Percentiles rank a stretch among this genome's conserved stretches.
Evolutionary conservation across 306 rosid genomes (phyloP).

Genomic region (Cucurbita pepo): DNA sequence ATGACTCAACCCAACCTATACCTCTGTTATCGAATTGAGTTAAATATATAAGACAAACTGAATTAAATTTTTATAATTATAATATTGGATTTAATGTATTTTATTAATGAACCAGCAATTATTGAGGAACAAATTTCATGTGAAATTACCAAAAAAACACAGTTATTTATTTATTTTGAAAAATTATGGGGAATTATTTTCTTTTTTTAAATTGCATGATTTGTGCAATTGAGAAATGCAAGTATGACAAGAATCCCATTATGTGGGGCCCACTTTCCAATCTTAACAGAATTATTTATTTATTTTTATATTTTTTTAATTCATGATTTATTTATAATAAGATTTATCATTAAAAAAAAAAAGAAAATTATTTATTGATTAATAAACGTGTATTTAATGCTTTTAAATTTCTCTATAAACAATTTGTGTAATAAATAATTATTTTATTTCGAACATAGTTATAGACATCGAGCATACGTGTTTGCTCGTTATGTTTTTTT

Average conservation of each 20-base stretch:
- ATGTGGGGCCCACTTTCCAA: not conserved
- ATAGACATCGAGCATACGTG: no score
- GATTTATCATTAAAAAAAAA: not conserved
- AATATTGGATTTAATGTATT: not conserved
- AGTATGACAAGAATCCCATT: slow-evolving; percentile 3
- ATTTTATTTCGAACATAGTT: not conserved
- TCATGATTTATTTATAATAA: not conserved
- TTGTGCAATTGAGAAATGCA: not conserved
- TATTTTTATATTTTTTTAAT: not conserved
- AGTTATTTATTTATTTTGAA: not conserved
- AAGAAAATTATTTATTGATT: not conserved
- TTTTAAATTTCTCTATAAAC: not conserved
- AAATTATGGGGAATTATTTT: not conserved
- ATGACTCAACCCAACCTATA: no score
- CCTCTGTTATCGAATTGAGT: no score
- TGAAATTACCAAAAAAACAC: not conserved
- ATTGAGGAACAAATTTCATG: not conserved
- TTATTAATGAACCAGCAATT: not conserved
- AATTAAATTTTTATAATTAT: not conserved
- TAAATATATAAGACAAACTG: not conserved
- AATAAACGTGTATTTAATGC: not conserved
- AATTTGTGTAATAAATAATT: not conserved
- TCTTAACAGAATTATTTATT: not conserved
- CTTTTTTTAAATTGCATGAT: not conserved
- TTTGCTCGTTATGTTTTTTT: no score